These are phyloP conservation scores for Suillus occidentalis DNA, from an alignment of 768 basidiomycete genomes.

Conservation along the genomic window DNA sequence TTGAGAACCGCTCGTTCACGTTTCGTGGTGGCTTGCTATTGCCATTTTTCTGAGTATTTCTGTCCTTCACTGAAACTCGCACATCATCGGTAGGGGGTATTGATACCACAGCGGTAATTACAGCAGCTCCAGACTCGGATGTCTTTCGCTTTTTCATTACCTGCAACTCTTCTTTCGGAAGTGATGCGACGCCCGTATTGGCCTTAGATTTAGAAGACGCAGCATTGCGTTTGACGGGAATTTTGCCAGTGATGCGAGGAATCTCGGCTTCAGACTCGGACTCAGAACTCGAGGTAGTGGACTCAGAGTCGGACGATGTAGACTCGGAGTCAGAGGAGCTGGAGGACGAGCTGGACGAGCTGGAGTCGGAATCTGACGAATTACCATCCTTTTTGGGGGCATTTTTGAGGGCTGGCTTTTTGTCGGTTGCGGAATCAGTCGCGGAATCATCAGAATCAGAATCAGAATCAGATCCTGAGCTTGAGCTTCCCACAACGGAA, in stretches of 20 bases:
- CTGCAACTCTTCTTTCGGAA: conserved; percentile 19
- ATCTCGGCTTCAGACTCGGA: conserved; percentile 4
- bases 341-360: conserved; percentile 2
- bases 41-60: conserved; percentile 10
- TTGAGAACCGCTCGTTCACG: conserved; percentile 71
- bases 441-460: conserved; percentile 13
- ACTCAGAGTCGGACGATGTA: not conserved
- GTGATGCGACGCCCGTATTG: conserved; percentile 10
- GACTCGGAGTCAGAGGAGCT: conserved; percentile 17
- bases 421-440: not conserved
- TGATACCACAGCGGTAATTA: conserved; percentile 43
- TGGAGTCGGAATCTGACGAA: not conserved
- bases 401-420: not conserved
- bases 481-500: conserved; percentile 26
- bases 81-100: conserved; percentile 6
- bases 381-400: not conserved
- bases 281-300: conserved; percentile 8
- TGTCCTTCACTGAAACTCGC: conserved; percentile 1
- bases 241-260: conserved; percentile 10
- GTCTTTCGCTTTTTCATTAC: conserved; percentile 63
- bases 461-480: conserved; percentile 22
- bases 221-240: not conserved
- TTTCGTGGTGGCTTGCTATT: conserved; percentile 33
- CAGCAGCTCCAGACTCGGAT: conserved; percentile 48
- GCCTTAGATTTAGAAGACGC: conserved; percentile 22